These are phyloP conservation scores for Metroxylon sagu DNA, from an alignment of 176 grass and related monocot species.

Conservation along the genomic window DNA sequence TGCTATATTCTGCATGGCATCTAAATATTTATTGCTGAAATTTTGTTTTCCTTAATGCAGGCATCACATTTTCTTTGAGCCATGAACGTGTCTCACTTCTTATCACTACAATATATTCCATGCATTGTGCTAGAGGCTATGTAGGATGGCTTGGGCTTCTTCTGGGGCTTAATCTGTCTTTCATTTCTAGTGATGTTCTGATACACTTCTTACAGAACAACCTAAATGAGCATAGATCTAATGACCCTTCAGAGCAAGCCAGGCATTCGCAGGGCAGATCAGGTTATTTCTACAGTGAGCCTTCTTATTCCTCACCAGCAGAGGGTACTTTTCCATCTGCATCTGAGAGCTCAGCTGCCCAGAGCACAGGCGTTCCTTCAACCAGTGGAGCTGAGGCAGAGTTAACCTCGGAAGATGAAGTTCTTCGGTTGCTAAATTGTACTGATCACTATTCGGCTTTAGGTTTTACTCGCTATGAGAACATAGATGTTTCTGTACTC, in stretches of 20 bases:
- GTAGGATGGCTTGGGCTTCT: constrained; percentile 81
- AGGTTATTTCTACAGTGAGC: constrained; percentile 37
- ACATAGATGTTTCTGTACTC: constrained; percentile 68
- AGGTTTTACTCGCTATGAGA: constrained; percentile 65
- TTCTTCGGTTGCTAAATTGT: constrained; percentile 73
- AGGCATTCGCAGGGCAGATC: constrained; percentile 38
- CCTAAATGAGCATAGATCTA: constrained; percentile 38
- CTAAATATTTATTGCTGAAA: constrained; percentile 12
- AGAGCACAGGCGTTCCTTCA: constrained; percentile 54
- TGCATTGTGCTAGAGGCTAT: constrained; percentile 82
- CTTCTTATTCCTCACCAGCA: constrained; percentile 35
- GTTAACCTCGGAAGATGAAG: constrained; percentile 81
- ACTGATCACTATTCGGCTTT: constrained; percentile 90
- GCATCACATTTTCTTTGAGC: constrained; percentile 59
- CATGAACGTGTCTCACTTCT: constrained; percentile 68
- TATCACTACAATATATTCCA: constrained; percentile 66
- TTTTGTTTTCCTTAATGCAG: constrained; percentile 30
- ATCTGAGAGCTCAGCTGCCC: constrained; percentile 33
- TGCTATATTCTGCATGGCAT: neutral
- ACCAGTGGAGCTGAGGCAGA: constrained; percentile 80
- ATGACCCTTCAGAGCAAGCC: constrained; percentile 35
- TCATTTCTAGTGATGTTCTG: constrained; percentile 89
- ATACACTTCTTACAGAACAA: constrained; percentile 70
- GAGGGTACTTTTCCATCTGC: constrained; percentile 37
- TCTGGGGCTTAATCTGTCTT: constrained; percentile 78